Evolutionary conservation across 2,329 filamentous ascomycete genomes (phyloP).

Genomic region (Helicocarpus griseus): DNA sequence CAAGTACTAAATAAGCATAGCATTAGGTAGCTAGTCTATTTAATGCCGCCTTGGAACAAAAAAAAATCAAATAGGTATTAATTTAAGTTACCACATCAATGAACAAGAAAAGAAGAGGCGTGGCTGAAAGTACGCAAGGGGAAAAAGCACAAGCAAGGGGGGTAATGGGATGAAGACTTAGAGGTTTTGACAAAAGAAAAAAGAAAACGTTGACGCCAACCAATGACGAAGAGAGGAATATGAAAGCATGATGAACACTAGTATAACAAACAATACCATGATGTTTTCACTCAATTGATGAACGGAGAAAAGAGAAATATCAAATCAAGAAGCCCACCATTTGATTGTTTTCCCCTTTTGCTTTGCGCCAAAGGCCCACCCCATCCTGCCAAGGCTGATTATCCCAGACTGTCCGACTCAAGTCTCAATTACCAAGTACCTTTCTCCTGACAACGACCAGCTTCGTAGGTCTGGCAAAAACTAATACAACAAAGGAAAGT

Average conservation of each 20-base stretch:
- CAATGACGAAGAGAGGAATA: background rate
- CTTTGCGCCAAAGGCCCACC: background rate
- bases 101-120: conserved; percentile 1
- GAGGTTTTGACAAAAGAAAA: background rate
- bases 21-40: too few species aligned
- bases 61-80: background rate
- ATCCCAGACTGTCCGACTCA: background rate
- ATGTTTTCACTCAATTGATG: background rate
- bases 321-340: background rate
- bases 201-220: background rate
- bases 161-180: background rate
- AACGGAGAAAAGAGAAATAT: background rate
- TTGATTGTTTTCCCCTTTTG: background rate
- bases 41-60: background rate
- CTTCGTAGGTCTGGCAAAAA: background rate
- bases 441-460: background rate
- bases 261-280: background rate
- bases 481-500: background rate
- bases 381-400: background rate
- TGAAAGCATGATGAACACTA: background rate
- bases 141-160: background rate
- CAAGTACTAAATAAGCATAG: too few species aligned
- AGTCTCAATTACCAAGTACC: background rate
- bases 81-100: background rate
- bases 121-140: background rate